Percentiles rank a stretch among this genome's conserved stretches.
These are phyloP conservation scores for Salix koriyanagi DNA, from an alignment of 345 rosid genomes.

Conservation along the genomic window DNA sequence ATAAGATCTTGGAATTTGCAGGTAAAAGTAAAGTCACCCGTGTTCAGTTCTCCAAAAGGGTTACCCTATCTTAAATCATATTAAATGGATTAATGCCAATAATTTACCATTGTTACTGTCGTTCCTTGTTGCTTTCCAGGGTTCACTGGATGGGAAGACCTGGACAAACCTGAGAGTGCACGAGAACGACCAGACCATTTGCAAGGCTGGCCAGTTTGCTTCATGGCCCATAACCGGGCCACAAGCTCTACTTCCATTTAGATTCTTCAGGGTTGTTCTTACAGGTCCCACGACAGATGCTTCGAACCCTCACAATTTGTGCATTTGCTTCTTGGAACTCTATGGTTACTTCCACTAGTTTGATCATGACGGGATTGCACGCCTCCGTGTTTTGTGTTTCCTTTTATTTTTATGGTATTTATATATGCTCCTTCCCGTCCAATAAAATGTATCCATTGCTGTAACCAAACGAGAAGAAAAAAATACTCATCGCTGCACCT, in stretches of 20 bases:
- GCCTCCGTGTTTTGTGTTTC: neutral
- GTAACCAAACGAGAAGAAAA: neutral
- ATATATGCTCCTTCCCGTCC: neutral
- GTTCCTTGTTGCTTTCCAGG: conserved; percentile 32
- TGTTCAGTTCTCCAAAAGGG: neutral
- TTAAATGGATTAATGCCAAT: neutral
- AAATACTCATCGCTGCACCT: neutral
- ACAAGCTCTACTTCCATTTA: conserved; percentile 67
- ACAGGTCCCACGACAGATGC: conserved; percentile 68
- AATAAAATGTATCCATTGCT: neutral
- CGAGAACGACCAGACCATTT: conserved; percentile 67
- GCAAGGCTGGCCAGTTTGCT: conserved; percentile 79
- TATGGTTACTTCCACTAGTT: conserved; percentile 70
- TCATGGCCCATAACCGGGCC: conserved; percentile 78
- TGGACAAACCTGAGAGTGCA: conserved; percentile 79
- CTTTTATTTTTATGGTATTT: neutral
- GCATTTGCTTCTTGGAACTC: conserved; percentile 88
- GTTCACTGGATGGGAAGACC: conserved; percentile 63
- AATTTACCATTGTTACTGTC: neutral
- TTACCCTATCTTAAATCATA: no score
- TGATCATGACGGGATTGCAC: neutral
- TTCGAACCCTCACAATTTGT: conserved; percentile 70
- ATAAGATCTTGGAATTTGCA: conserved; percentile 78
- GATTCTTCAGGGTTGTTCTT: conserved; percentile 66
- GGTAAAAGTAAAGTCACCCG: conserved; percentile 36